These are phyloP conservation scores for Arctium minus DNA, from an alignment of 129 eudicot species.

Conservation along the genomic window DNA sequence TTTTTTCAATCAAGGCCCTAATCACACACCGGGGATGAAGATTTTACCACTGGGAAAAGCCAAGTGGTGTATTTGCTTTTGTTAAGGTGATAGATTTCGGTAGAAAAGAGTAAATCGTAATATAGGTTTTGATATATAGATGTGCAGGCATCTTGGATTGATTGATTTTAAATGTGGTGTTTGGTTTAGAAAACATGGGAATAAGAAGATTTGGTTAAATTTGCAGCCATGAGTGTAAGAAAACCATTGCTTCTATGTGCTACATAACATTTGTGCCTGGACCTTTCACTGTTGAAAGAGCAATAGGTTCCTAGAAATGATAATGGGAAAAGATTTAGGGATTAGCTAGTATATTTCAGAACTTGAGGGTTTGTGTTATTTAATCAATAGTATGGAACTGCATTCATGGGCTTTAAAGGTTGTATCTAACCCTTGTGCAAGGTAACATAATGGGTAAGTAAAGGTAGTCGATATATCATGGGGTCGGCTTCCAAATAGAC, in stretches of 20 bases:
- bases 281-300: not conserved
- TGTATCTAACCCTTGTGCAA: not conserved
- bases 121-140: not conserved
- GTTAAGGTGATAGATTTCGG: not conserved
- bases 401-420: not conserved
- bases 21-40: not conserved
- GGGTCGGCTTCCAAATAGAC: not conserved
- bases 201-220: not conserved
- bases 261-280: not conserved
- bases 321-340: not conserved
- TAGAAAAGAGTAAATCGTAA: not conserved
- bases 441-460: not conserved
- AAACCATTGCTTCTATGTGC: slow-evolving; percentile 7
- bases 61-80: not conserved
- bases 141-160: not conserved
- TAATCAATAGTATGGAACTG: not conserved
- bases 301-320: not conserved
- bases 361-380: not conserved
- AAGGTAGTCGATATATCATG: not conserved
- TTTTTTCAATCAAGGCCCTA: not conserved
- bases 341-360: not conserved
- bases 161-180: not conserved
- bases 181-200: not conserved
- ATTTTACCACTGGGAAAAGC: not conserved
- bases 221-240: not conserved